phyloP scores from a whole-genome alignment of 2,329 filamentous ascomycete species.

The Aspergillus sp. region DNA sequence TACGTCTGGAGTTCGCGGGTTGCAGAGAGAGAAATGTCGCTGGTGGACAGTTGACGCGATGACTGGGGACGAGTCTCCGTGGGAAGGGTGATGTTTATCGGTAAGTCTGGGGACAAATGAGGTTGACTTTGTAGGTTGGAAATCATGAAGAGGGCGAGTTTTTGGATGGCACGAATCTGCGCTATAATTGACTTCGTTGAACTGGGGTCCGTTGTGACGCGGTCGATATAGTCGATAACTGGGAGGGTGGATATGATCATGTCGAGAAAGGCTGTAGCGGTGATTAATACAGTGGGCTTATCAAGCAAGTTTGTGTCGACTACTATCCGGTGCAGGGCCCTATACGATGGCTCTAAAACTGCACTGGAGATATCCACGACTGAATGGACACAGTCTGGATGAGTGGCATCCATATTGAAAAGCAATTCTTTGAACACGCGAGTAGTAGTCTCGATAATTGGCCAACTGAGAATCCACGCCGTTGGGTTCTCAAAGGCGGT shows the following conservation, averaged over 20 bases:
- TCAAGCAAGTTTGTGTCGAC: slow-evolving; percentile 34
- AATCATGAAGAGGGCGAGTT: slow-evolving; percentile 37
- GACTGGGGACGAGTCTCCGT: slow-evolving; percentile 3
- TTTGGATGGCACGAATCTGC: slow-evolving; percentile 40
- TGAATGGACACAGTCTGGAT: slow-evolving; percentile 38
- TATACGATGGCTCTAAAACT: slow-evolving; percentile 39
- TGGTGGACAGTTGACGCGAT: slow-evolving; percentile 11
- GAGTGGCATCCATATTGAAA: slow-evolving; percentile 46
- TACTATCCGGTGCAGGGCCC: slow-evolving; percentile 38
- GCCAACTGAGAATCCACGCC: slow-evolving; percentile 54
- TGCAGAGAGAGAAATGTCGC: slow-evolving; percentile 32
- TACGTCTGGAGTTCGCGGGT: slow-evolving; percentile 45
- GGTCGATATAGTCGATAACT: slow-evolving; percentile 49
- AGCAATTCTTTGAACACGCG: slow-evolving; percentile 46
- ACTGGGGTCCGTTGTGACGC: slow-evolving; percentile 27
- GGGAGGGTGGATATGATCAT: slow-evolving; percentile 43
- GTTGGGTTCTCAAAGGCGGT: slow-evolving; percentile 44
- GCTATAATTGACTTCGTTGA: slow-evolving; percentile 23
- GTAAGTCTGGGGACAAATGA: slow-evolving; percentile 9
- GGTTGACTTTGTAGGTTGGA: slow-evolving; percentile 20
- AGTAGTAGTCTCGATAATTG: slow-evolving; percentile 51
- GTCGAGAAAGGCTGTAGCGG: slow-evolving; percentile 40
- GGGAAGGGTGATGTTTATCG: not conserved
- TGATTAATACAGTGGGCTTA: slow-evolving; percentile 40
- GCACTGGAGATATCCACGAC: slow-evolving; percentile 36